Percentiles rank a stretch among this genome's conserved stretches.
These are phyloP conservation scores for Circinella umbellata DNA, from an alignment of 371 early-diverging fungal species.

Conservation along the genomic window DNA sequence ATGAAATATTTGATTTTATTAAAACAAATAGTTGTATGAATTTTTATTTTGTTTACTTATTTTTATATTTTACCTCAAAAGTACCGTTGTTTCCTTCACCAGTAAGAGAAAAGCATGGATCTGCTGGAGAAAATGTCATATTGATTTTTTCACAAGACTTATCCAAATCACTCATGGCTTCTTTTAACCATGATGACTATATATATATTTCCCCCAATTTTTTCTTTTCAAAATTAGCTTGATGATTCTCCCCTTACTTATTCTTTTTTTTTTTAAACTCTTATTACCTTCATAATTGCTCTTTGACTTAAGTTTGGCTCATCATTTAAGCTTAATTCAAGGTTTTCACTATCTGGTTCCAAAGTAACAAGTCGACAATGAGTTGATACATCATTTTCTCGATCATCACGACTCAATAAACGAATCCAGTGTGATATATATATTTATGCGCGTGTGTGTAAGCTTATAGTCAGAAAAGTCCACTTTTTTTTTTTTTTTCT, in stretches of 20 bases:
- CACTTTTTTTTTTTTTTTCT: background rate
- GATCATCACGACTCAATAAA: slow-evolving; percentile 27
- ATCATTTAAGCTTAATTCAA: slow-evolving; percentile 22
- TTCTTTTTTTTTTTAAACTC: no score
- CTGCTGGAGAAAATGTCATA: slow-evolving; percentile 35
- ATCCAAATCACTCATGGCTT: slow-evolving; percentile 40
- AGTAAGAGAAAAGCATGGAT: slow-evolving; percentile 30
- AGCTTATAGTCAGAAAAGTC: no score
- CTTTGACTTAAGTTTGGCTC: slow-evolving; percentile 19
- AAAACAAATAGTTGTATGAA: background rate
- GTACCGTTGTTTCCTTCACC: slow-evolving; percentile 31
- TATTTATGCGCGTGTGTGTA: no score
- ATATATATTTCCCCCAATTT: no score
- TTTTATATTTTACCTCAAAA: slow-evolving; percentile 19
- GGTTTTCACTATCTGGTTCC: slow-evolving; percentile 37
- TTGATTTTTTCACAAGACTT: slow-evolving; percentile 30
- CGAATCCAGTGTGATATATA: no score
- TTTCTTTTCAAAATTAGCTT: no score
- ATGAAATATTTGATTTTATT: background rate
- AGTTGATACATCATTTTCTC: slow-evolving; percentile 19
- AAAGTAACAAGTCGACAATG: slow-evolving; percentile 31
- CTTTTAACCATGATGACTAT: slow-evolving; percentile 32
- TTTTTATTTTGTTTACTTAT: background rate
- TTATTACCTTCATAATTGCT: slow-evolving; percentile 33
- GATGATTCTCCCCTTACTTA: no score